Evolutionary conservation across 441 rosid genomes (phyloP).

Genomic region (Manihot esculenta): DNA sequence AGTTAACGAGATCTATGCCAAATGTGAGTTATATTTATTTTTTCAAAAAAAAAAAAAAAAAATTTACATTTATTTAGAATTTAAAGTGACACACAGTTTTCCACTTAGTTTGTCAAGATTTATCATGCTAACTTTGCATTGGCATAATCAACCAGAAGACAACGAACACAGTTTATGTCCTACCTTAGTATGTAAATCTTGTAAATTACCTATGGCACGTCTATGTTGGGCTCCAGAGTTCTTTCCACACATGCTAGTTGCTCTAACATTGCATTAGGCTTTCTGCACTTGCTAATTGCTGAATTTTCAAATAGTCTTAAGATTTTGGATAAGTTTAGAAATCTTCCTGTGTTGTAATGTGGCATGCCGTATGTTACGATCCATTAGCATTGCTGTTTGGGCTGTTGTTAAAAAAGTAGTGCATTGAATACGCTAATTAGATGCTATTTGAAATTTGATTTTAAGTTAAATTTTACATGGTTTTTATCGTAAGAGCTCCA

Average conservation of each 20-base stretch:
- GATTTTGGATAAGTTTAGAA: neutral
- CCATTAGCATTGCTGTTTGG: too few species aligned
- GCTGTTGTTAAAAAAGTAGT: too few species aligned
- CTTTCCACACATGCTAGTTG: neutral
- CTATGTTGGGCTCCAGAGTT: neutral
- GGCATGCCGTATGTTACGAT: neutral
- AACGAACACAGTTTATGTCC: neutral
- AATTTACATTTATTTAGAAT: neutral
- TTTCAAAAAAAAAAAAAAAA: too few species aligned
- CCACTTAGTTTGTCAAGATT: neutral
- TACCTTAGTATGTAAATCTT: neutral
- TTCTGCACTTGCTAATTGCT: neutral
- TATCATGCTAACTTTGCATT: neutral
- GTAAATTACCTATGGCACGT: neutral
- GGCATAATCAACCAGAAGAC: neutral
- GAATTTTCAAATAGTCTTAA: neutral
- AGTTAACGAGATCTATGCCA: slow-evolving; percentile 92
- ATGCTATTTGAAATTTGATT: too few species aligned
- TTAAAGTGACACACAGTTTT: neutral
- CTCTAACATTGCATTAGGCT: neutral
- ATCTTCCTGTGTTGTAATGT: neutral
- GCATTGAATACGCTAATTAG: too few species aligned
- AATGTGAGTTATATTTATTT: slow-evolving; percentile 55
- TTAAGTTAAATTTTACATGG: too few species aligned
- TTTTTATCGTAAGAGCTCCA: too few species aligned